Evolutionary conservation across 176 grass and related monocot genomes (phyloP).

Genomic region (Phragmites australis): DNA sequence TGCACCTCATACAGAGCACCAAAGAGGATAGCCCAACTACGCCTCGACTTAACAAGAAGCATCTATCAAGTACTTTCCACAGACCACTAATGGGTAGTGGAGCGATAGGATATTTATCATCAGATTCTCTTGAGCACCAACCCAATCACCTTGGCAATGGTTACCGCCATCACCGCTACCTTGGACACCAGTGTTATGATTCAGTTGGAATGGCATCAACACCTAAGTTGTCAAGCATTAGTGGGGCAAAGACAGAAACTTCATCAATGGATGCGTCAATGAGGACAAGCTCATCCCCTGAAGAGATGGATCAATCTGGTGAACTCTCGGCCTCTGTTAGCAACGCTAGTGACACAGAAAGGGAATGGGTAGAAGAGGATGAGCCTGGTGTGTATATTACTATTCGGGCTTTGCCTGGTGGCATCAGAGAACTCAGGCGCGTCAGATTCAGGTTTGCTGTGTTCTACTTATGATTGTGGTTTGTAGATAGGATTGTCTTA

Average conservation of each 20-base stretch:
- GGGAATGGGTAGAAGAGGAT: constrained; percentile 89
- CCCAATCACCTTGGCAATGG: constrained; percentile 23
- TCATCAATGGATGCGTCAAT: constrained; percentile 64
- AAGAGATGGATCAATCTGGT: constrained; percentile 60
- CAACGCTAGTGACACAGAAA: constrained; percentile 77
- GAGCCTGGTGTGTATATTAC: constrained; percentile 86
- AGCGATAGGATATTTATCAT: constrained; percentile 56
- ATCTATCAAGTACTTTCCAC: constrained; percentile 40
- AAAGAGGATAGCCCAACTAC: constrained; percentile 63
- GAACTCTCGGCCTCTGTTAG: constrained; percentile 68
- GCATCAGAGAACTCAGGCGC: constrained; percentile 73
- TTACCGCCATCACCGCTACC: constrained; percentile 43
- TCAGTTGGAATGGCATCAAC: constrained; percentile 52
- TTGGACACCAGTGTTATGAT: constrained; percentile 29
- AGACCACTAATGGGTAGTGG: constrained; percentile 43
- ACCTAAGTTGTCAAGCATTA: constrained; percentile 78
- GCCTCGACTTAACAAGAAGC: constrained; percentile 50
- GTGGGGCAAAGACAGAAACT: constrained; percentile 68
- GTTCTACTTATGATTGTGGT: constrained; percentile 4
- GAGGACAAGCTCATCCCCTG: constrained; percentile 72
- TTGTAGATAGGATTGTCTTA: neutral
- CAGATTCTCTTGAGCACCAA: constrained; percentile 59
- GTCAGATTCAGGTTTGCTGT: constrained; percentile 73
- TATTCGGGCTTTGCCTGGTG: constrained; percentile 62
- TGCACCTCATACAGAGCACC: constrained; percentile 47